Conservation (phyloP, 2,329 filamentous ascomycete species). For the Claviceps quebecensis region DNA sequence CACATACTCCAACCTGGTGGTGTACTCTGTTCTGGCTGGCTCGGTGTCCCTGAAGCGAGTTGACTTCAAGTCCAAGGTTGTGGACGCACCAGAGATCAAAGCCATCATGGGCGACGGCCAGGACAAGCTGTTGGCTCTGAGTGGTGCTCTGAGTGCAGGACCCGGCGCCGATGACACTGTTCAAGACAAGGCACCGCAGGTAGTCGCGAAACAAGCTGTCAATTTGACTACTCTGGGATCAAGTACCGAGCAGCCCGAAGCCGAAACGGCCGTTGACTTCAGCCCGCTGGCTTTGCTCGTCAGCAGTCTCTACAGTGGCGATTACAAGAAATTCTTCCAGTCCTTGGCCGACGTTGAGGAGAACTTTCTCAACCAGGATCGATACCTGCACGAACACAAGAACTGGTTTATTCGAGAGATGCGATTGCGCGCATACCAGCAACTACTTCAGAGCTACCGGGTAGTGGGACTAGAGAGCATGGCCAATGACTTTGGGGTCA, state of each 20-base stretch:
- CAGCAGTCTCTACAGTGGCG: conserved; percentile 80
- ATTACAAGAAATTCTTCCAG: conserved; percentile 88
- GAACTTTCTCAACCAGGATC: conserved; percentile 83
- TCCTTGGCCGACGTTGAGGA: conserved; percentile 84
- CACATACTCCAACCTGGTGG: conserved; percentile 86
- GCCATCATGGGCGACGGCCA: conserved; percentile 84
- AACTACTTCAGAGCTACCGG: conserved; percentile 91
- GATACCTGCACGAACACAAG: conserved; percentile 90
- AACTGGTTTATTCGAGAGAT: conserved; percentile 98
- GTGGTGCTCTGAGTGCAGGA: conserved; percentile 67
- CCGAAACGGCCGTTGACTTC: conserved; percentile 78
- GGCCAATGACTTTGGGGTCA: conserved; percentile 93
- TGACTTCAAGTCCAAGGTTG: conserved; percentile 98
- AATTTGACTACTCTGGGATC: conserved; percentile 77
- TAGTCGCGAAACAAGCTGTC: conserved; percentile 47
- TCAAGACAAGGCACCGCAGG: conserved; percentile 40
- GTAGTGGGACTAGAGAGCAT: conserved; percentile 95
- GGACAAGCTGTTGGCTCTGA: conserved; percentile 72
- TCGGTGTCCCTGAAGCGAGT: conserved; percentile 90
- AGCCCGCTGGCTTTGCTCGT: conserved; percentile 76
- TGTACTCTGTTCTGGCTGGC: conserved; percentile 90
- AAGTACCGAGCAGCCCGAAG: conserved; percentile 57
- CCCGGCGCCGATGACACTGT: conserved; percentile 69
- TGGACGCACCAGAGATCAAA: conserved; percentile 96
- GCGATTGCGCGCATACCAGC: conserved; percentile 90